These are phyloP conservation scores for Microsporum canis DNA, from an alignment of 2,329 filamentous ascomycete species.

Conservation along the genomic window DNA sequence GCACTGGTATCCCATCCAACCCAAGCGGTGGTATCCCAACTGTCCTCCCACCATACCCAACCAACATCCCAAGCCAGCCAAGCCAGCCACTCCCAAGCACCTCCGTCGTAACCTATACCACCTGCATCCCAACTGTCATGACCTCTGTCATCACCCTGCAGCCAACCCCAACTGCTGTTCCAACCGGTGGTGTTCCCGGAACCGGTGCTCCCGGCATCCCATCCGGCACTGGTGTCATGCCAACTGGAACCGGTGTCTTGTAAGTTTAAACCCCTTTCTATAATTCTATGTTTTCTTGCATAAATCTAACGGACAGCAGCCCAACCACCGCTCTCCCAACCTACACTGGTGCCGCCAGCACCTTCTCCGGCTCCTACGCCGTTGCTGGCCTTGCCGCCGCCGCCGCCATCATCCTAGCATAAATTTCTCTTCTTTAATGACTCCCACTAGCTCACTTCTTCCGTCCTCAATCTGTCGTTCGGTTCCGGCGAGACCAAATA, in stretches of 20 bases:
- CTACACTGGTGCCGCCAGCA: constrained; percentile 23
- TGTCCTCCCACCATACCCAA: constrained; percentile 7
- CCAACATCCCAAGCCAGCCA: neutral
- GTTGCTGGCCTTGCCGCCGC: constrained; percentile 22
- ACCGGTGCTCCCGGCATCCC: constrained; percentile 5
- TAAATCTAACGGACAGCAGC: neutral
- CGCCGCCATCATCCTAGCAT: constrained; percentile 23
- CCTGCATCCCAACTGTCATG: constrained; percentile 30
- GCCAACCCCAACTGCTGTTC: constrained; percentile 12
- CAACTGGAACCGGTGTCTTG: constrained; percentile 1
- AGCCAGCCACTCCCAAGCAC: constrained; percentile 8
- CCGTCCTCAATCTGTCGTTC: constrained; percentile 6
- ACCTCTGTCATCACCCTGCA: constrained; percentile 12
- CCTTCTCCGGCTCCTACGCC: constrained; percentile 21
- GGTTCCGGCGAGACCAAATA: neutral
- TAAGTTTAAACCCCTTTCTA: neutral
- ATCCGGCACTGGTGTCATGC: constrained; percentile 6
- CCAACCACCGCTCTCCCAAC: constrained; percentile 14
- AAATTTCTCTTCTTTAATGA: constrained; percentile 18
- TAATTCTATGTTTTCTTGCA: neutral
- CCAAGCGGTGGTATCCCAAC: neutral
- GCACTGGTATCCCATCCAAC: constrained; percentile 28
- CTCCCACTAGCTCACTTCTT: constrained; percentile 8
- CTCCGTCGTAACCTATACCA: constrained; percentile 41
- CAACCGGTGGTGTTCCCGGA: constrained; percentile 7